A percentile compares a stretch with the other conserved stretches of the same genome.
Conservation (phyloP, 2,329 filamentous ascomycete species). For the Penicillium sp. region DNA sequence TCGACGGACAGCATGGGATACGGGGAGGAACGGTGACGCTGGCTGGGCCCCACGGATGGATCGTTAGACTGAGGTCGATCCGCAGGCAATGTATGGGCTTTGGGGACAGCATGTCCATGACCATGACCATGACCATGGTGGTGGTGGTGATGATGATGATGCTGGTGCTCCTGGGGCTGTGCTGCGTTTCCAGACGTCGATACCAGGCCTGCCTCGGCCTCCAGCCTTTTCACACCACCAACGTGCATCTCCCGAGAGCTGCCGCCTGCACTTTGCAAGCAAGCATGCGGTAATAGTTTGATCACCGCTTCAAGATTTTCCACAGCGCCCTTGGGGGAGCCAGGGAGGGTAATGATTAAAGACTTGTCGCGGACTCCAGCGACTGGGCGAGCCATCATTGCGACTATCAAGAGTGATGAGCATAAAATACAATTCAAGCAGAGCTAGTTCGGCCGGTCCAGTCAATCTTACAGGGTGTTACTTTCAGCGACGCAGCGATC, state of each 20-base stretch:
- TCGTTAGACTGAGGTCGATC: constrained; percentile 56
- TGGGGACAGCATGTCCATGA: constrained; percentile 58
- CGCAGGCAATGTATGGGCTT: constrained; percentile 64
- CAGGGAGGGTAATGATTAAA: constrained; percentile 81
- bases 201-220: constrained; percentile 68
- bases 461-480: constrained; percentile 74
- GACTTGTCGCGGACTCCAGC: constrained; percentile 79
- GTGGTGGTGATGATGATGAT: constrained; percentile 24
- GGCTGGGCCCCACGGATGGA: constrained; percentile 54
- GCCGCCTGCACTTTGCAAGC: constrained; percentile 74
- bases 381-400: constrained; percentile 91
- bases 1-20: constrained; percentile 87
- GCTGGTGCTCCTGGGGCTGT: neutral
- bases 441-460: constrained; percentile 8
- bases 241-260: constrained; percentile 74
- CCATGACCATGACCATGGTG: constrained; percentile 51
- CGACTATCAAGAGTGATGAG: constrained; percentile 55
- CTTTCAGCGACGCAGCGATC: constrained; percentile 72
- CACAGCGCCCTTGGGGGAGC: constrained; percentile 88
- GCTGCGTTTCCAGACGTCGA: constrained; percentile 1
- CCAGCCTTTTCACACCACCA: constrained; percentile 76
- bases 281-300: constrained; percentile 92
- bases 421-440: neutral
- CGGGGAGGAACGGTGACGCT: constrained; percentile 75
- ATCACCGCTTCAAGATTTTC: constrained; percentile 88